Conservation (phyloP, 352 stramenopile genomes). For the Phytophthora europaea region DNA sequence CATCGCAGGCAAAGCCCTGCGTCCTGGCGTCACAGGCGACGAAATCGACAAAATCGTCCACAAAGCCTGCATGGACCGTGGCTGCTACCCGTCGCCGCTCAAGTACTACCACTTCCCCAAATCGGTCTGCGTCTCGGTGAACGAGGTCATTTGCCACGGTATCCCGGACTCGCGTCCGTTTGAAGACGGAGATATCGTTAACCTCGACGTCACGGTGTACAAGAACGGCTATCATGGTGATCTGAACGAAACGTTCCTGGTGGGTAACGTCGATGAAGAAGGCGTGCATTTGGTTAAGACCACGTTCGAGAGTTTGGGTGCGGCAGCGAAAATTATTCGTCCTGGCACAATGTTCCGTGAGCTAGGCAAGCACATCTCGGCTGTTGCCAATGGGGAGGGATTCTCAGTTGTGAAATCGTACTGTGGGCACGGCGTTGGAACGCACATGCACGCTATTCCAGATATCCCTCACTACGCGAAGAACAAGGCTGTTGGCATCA, state of each 20-base stretch:
- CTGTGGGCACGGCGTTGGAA: constrained; percentile 98
- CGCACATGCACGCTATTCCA: constrained; percentile 97
- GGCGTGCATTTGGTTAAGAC: constrained; percentile 92
- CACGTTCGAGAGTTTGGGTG: constrained; percentile 94
- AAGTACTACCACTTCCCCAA: constrained; percentile 99
- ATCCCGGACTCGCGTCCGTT: constrained; percentile 97
- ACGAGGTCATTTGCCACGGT: constrained; percentile 97
- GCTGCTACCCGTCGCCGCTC: constrained; percentile 96
- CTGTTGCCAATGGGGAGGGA: constrained; percentile 81
- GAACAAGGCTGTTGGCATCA: constrained; percentile 97
- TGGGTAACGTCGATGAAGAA: constrained; percentile 97
- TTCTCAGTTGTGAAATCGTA: constrained; percentile 98
- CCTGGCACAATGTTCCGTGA: constrained; percentile 97
- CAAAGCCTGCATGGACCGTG: constrained; percentile 91
- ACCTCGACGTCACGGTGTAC: constrained; percentile 98
- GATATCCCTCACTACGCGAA: constrained; percentile 99
- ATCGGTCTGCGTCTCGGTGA: constrained; percentile 89
- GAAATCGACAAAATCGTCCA: constrained; percentile 98
- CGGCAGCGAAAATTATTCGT: constrained; percentile 90
- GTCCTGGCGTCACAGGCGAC: constrained; percentile 94
- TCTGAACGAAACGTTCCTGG: constrained; percentile 98
- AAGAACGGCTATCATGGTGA: constrained; percentile 98
- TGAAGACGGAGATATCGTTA: constrained; percentile 98
- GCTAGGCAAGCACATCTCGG: constrained; percentile 95
- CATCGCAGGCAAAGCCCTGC: constrained; percentile 89